These are phyloP conservation scores for Scortechinia acanthostroma DNA, from an alignment of 2,329 filamentous ascomycete genomes.

Conservation along the genomic window DNA sequence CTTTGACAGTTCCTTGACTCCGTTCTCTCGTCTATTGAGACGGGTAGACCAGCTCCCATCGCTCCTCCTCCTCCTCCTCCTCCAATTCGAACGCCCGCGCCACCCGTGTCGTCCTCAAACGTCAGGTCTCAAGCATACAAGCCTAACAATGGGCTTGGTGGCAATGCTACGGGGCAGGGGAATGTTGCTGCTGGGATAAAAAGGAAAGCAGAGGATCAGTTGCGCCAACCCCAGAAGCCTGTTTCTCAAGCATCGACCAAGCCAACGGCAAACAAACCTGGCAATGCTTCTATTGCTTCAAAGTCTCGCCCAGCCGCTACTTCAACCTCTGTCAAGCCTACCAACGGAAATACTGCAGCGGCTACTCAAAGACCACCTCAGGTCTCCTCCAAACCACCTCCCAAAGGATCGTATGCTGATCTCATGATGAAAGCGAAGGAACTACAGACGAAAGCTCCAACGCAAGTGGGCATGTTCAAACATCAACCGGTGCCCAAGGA, in stretches of 20 bases:
- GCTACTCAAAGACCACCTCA: slow-evolving; percentile 5
- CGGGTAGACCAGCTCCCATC: slow-evolving; percentile 16
- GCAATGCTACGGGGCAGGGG: slow-evolving; percentile 8
- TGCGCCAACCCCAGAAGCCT: slow-evolving; percentile 17
- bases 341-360: neutral
- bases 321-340: neutral
- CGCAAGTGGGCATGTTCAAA: slow-evolving; percentile 29
- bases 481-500: slow-evolving; percentile 35
- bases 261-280: slow-evolving; percentile 4
- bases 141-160: slow-evolving; percentile 3
- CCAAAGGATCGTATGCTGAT: slow-evolving; percentile 50
- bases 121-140: neutral
- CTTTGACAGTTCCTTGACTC: slow-evolving; percentile 36
- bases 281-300: neutral
- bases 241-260: slow-evolving; percentile 10
- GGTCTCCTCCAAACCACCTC: slow-evolving; percentile 34
- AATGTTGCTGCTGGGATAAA: slow-evolving; percentile 18
- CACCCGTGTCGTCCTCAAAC: neutral
- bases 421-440: slow-evolving; percentile 50
- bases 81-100: slow-evolving; percentile 3
- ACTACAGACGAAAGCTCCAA: slow-evolving; percentile 16
- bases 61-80: slow-evolving; percentile 9
- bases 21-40: slow-evolving; percentile 38
- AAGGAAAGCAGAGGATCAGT: slow-evolving; percentile 30
- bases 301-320: slow-evolving; percentile 4